Evolutionary conservation across 2,329 filamentous ascomycete species (phyloP), one percentile per base, ranked within the genome.

Genomic region (Lasiodiplodia citricola): DNA sequence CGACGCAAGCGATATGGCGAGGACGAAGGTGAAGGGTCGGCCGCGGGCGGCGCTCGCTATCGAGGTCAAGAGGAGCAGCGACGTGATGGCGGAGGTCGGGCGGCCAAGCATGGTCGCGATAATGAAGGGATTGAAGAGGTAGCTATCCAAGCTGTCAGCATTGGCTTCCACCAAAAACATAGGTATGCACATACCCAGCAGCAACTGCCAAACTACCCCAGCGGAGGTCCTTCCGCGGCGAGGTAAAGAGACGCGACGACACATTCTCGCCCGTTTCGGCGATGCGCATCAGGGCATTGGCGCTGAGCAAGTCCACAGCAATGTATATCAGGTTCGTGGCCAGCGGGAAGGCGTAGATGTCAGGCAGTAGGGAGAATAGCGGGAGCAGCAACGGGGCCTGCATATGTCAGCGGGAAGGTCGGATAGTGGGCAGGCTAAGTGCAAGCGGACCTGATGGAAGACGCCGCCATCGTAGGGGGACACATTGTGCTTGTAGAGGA

Each of bases 381-480:
- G 95, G 93, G 69, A 99, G 88, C 51, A 99, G 87, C 68, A 99
- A 86, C 58, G 96, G 96, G 52, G 94, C 93, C 85, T 97, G 86
- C 25, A 4, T 3, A 50, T n/a, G 63, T 71, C 28, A 71, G 68
- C 28, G 63, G 67, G 25, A 14, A n/a, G 25, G 10, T 14, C 23
- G 8, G 10, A n/a, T 18, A 23, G 25, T n/a, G 10, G 57, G 66
- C 11, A 65, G 67, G 52, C 51, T 21, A 44, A 44, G 35, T 4
- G 38, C 23, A 13, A 21, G 57, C 50, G 72, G 76, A 88, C 87
- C 82, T 91, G 89, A 78, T 91, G 88, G 76, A 88, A 91, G 72
- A 91, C 93, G 75, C 96, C 96, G 72, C 96, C 96, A 79, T 99
- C 94, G 83, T 98, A 99, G 1, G 96, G 96, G 70, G 94, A 97